Evolutionary conservation across 179 eudicot species (phyloP), one percentile per base, ranked within the genome.

Genomic region (Gypsophila paniculata): DNA sequence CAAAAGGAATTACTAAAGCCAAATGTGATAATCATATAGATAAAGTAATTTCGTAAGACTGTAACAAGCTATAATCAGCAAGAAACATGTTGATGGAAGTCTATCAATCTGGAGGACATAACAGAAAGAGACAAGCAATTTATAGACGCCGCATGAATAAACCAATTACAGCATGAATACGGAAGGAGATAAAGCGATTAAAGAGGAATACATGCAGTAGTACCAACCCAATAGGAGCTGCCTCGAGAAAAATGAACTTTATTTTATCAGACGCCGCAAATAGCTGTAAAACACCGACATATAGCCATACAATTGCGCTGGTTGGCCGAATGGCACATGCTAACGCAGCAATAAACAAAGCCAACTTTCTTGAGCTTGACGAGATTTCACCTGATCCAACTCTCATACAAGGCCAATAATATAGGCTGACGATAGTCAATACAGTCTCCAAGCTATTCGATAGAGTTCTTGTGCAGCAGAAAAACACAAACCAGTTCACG

Each of bases 361-460:
- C 97, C 76, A 71, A 79, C 76, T 79, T 90, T 86, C 97, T 92
- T 61, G 95, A 87, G 74, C 69, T 74, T 42, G 80, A 68, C 68
- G 75, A 67, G 77, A 55, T 67, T 76, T 71, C 78, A 22, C 76
- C 73, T 26, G 83, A 69, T 78, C 79, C 69, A 32, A 32, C 75
- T 84, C 95, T 82, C 82, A 95, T 76, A 73, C 90, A 92, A 65
- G 97, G 96, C 97, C 97, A 95, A 71, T 92, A 85, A 86, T 83
- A 92, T 39, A 95, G 84, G 72, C 99, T 89, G 68, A 82, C 81
- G 39, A 91, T 29, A 19, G 97, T 94, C 26, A 94, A 90, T 66
- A 88, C 95, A 70, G 96, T 90, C 91, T 95, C 99, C 84, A 95
- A 78, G 84, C 96, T 85, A 77, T 92, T 95, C 49, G 99, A 90